Conservation (phyloP, 23 red algal species). For the Agarophyton chilense region DNA sequence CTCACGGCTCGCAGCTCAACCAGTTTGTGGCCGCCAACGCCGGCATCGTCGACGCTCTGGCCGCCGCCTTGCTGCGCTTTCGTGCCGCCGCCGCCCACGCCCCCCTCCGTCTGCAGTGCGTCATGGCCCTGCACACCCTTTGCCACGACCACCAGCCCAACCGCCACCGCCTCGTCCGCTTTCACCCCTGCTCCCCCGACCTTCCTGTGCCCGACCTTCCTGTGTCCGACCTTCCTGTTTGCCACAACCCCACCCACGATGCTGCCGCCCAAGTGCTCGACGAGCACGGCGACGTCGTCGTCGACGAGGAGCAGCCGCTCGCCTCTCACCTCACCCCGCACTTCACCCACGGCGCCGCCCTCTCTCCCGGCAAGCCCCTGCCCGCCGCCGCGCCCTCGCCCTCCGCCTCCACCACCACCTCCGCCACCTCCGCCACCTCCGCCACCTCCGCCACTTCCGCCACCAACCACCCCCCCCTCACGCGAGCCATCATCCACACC, state of each 20-base stretch:
- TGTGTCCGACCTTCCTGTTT: no score
- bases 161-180: constrained; percentile 11
- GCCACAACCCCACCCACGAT: no score
- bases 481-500: constrained; percentile 33
- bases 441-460: neutral
- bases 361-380: constrained; percentile 14
- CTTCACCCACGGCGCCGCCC: constrained; percentile 30
- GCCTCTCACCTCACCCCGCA: constrained; percentile 3
- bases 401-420: constrained; percentile 29
- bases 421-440: neutral
- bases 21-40: constrained; percentile 44
- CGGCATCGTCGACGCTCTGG: constrained; percentile 43
- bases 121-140: constrained; percentile 55
- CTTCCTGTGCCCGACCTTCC: no score
- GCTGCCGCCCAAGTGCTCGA: constrained; percentile 15
- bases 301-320: constrained; percentile 34
- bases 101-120: constrained; percentile 30
- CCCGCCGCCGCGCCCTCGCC: neutral
- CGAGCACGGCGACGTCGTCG: constrained; percentile 43
- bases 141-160: constrained; percentile 41
- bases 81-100: neutral
- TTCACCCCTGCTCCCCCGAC: neutral
- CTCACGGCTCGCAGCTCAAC: constrained; percentile 52
- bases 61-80: constrained; percentile 34
- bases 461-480: constrained; percentile 3